Percentiles rank a stretch among this genome's conserved stretches.
Evolutionary conservation across 371 early-diverging fungal genomes (phyloP).

Genomic region (Mucor racemosus): DNA sequence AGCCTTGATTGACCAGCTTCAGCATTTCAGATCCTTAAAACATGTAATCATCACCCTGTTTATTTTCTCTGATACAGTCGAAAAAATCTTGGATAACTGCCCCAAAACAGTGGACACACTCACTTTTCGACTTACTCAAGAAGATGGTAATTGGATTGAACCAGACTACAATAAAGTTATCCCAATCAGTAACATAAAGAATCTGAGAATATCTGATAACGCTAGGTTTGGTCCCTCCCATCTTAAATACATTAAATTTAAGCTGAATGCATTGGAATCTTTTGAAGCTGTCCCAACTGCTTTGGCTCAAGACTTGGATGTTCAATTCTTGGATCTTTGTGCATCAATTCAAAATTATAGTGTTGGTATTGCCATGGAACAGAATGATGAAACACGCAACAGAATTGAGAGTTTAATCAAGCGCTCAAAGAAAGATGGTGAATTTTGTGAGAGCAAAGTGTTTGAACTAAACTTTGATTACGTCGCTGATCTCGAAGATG

Average conservation of each 20-base stretch:
- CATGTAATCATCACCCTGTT: not conserved
- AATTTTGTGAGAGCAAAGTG: not conserved
- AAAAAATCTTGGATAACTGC: not conserved
- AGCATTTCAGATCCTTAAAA: not conserved
- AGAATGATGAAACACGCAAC: not conserved
- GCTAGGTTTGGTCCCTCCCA: not conserved
- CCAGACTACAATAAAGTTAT: not conserved
- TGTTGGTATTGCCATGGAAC: too few species aligned
- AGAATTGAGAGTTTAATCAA: not conserved
- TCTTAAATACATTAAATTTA: not conserved
- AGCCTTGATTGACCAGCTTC: not conserved
- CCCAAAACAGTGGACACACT: not conserved
- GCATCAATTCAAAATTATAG: not conserved
- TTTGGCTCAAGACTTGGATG: not conserved
- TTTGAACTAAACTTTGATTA: not conserved
- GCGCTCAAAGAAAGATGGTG: not conserved
- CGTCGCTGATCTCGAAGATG: too few species aligned
- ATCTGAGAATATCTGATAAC: not conserved
- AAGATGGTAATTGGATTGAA: not conserved
- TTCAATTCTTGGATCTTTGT: not conserved
- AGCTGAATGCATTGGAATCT: not conserved
- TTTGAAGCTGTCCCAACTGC: not conserved
- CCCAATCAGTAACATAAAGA: not conserved
- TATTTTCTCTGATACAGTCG: not conserved
- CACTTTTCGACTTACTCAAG: not conserved